These are phyloP conservation scores for Wickerhamomyces pijperi DNA, from an alignment of 805 yeast species.

Conservation along the genomic window DNA sequence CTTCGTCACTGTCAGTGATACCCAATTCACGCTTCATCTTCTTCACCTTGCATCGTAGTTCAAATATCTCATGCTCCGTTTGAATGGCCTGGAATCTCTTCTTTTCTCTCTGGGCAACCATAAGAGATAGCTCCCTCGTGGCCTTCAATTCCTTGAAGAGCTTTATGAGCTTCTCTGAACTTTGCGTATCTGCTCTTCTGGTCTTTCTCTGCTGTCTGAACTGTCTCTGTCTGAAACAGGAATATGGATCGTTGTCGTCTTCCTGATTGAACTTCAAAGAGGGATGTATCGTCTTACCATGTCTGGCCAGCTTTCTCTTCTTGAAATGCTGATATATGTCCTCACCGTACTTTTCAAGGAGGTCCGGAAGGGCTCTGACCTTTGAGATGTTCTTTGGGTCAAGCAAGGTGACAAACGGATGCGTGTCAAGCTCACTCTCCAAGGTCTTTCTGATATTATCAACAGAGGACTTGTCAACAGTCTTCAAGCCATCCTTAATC, in stretches of 20 bases:
- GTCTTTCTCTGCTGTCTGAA: slow-evolving; percentile 93
- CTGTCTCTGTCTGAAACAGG: slow-evolving; percentile 91
- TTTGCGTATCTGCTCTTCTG: slow-evolving; percentile 84
- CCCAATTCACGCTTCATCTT: slow-evolving; percentile 63
- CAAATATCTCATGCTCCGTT: slow-evolving; percentile 57
- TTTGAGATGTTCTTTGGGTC: slow-evolving; percentile 27
- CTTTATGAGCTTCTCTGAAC: slow-evolving; percentile 69
- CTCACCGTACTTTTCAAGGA: slow-evolving; percentile 52
- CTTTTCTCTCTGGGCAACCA: slow-evolving; percentile 68
- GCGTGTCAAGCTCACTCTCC: slow-evolving; percentile 41
- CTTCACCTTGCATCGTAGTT: slow-evolving; percentile 62
- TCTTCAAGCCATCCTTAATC: slow-evolving; percentile 39
- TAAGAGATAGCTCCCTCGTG: slow-evolving; percentile 57
- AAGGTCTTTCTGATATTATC: slow-evolving; percentile 46
- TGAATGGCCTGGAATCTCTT: slow-evolving; percentile 50
- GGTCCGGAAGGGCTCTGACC: slow-evolving; percentile 33
- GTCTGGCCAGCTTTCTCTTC: slow-evolving; percentile 52
- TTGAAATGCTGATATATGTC: slow-evolving; percentile 76
- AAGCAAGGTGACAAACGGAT: slow-evolving; percentile 48
- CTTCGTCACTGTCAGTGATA: slow-evolving; percentile 77
- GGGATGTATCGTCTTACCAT: slow-evolving; percentile 68
- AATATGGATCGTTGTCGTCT: slow-evolving; percentile 90
- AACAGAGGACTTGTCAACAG: slow-evolving; percentile 35
- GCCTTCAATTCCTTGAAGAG: slow-evolving; percentile 67
- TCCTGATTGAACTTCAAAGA: slow-evolving; percentile 69